Percentiles rank a stretch among this genome's conserved stretches.
Evolutionary conservation across 2,329 filamentous ascomycete species (phyloP).

Genomic region (Metarhizium rileyi): DNA sequence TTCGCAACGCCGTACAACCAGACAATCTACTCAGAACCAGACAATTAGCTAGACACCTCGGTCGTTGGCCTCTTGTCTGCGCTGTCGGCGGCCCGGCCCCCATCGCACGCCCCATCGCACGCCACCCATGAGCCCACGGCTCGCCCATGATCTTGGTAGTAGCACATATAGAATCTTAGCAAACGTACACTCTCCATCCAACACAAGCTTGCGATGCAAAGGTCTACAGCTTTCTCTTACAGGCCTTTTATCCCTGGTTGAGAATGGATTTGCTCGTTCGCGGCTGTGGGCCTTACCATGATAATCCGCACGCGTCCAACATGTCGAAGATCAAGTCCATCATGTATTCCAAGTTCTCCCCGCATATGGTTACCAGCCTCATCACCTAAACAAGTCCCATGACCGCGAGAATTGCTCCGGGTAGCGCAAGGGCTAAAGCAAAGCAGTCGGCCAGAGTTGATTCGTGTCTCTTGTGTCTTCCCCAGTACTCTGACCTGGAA

Average conservation of each 20-base stretch:
- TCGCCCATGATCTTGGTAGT: not conserved
- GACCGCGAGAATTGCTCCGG: constrained; percentile 15
- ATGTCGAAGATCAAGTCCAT: not conserved
- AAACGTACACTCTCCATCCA: not conserved
- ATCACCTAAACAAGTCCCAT: constrained; percentile 17
- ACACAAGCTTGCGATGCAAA: not conserved
- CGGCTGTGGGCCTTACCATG: not conserved
- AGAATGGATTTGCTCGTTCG: too few relatives aligned
- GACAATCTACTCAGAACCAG: too few relatives aligned
- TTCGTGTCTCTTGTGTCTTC: constrained; percentile 14
- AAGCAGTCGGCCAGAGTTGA: constrained; percentile 15
- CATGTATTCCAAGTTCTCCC: constrained; percentile 9
- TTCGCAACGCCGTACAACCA: too few relatives aligned
- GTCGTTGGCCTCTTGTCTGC: not conserved
- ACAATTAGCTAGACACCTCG: too few relatives aligned
- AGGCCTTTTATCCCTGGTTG: too few relatives aligned
- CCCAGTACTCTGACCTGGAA: constrained; percentile 25
- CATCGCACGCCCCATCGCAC: not conserved
- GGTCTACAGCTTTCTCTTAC: too few relatives aligned
- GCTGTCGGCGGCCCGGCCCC: not conserved
- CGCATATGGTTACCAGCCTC: constrained; percentile 13
- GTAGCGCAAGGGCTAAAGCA: constrained; percentile 17
- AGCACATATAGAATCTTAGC: not conserved
- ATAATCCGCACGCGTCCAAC: not conserved
- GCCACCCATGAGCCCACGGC: not conserved